These are phyloP conservation scores for Cenococcum geophilum DNA, from an alignment of 495 filamentous ascomycete genomes.

Conservation along the genomic window DNA sequence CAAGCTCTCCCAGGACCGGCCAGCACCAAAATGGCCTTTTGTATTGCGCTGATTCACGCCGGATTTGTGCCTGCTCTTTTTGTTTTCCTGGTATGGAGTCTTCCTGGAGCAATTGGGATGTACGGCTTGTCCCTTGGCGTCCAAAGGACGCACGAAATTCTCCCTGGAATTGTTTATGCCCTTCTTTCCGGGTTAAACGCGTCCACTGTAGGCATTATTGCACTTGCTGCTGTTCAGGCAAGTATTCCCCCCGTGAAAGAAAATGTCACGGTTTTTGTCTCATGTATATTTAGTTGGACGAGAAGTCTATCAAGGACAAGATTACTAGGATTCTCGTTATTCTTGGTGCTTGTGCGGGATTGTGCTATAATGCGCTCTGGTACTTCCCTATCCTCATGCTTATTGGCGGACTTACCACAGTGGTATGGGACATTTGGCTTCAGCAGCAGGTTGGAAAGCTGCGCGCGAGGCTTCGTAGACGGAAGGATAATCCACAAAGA, in stretches of 20 bases:
- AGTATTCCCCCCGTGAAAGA: background rate
- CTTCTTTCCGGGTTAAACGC: constrained; percentile 74
- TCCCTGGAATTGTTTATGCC: constrained; percentile 65
- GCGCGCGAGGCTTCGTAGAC: constrained; percentile 10
- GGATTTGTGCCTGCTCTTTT: constrained; percentile 58
- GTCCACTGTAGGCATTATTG: constrained; percentile 73
- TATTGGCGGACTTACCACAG: constrained; percentile 49
- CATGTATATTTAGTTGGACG: constrained; percentile 43
- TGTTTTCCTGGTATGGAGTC: constrained; percentile 65
- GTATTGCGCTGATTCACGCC: constrained; percentile 60
- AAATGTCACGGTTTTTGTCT: background rate
- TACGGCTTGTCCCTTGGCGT: constrained; percentile 65
- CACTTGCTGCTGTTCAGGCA: constrained; percentile 63
- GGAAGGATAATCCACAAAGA: constrained; percentile 11
- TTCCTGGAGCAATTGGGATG: constrained; percentile 75
- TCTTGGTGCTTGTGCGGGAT: constrained; percentile 59
- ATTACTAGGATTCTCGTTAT: constrained; percentile 64
- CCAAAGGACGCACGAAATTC: constrained; percentile 50
- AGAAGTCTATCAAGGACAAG: constrained; percentile 69
- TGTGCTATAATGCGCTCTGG: constrained; percentile 75
- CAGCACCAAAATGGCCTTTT: constrained; percentile 76
- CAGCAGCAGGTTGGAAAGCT: constrained; percentile 38
- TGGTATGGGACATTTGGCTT: constrained; percentile 57
- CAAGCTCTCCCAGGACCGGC: constrained; percentile 71
- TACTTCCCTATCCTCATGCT: constrained; percentile 74